phyloP scores from a whole-genome alignment of 2,329 filamentous ascomycete genomes.

The Samsoniella hepiali region DNA sequence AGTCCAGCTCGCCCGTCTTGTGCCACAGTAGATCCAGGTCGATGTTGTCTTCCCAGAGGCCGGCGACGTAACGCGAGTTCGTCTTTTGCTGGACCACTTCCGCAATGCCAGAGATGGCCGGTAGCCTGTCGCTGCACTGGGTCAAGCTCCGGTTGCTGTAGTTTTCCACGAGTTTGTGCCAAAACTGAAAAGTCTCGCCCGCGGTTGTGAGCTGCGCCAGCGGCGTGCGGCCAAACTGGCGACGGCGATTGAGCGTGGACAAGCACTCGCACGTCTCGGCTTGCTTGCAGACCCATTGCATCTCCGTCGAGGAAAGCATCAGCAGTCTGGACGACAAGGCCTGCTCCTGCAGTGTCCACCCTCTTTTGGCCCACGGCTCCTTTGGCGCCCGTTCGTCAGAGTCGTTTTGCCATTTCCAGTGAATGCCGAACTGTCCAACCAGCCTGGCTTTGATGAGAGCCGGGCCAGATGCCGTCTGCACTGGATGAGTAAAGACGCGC shows the following conservation, averaged over 20 bases:
- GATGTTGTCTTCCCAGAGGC: conserved; percentile 29
- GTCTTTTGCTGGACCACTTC: conserved; percentile 24
- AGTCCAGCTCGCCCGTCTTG: conserved; percentile 5
- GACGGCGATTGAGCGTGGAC: conserved; percentile 25
- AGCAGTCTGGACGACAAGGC: conserved; percentile 8
- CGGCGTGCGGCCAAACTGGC: conserved; percentile 23
- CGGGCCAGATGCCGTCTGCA: background rate
- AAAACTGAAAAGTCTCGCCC: conserved; percentile 26
- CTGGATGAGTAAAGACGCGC: conserved; percentile 4
- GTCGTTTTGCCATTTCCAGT: conserved; percentile 9
- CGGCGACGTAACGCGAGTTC: conserved; percentile 28
- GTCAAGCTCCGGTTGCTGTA: conserved; percentile 28
- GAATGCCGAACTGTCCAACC: background rate
- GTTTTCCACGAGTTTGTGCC: conserved; percentile 29
- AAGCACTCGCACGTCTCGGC: conserved; percentile 26
- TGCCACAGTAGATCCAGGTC: conserved; percentile 26
- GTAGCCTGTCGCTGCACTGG: conserved; percentile 26
- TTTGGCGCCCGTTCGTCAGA: conserved; percentile 6
- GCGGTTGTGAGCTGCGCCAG: conserved; percentile 21
- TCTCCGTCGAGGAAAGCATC: conserved; percentile 14
- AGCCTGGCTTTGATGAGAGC: background rate
- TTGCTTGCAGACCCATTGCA: conserved; percentile 23
- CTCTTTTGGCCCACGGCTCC: conserved; percentile 19
- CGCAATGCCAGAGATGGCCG: conserved; percentile 31
- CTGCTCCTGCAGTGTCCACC: conserved; percentile 22